A percentile compares a stretch with the other conserved stretches of the same genome.
Evolutionary conservation across 139 green algal species (phyloP).

Genomic region (Tetradesmus obliquus): DNA sequence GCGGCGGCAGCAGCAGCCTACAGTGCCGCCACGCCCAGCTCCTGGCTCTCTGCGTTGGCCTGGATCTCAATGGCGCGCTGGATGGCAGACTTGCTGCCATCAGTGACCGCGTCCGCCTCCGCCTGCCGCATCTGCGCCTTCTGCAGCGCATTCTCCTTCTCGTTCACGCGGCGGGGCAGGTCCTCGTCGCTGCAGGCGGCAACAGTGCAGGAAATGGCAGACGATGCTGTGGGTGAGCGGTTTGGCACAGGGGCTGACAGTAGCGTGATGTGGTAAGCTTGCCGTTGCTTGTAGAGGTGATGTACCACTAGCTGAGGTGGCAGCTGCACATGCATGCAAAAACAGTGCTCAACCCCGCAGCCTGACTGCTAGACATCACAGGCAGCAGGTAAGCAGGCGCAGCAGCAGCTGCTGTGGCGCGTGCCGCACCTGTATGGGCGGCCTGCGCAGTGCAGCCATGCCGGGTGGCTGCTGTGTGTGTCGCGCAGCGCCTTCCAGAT

Average conservation of each 20-base stretch:
- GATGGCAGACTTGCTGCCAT: constrained; percentile 44
- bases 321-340: no score
- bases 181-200: constrained; percentile 28
- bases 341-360: no score
- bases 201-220: no score
- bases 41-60: constrained; percentile 38
- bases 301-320: no score
- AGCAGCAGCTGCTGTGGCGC: neutral
- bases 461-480: constrained; percentile 42
- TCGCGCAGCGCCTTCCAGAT: constrained; percentile 65
- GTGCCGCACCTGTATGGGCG: constrained; percentile 24
- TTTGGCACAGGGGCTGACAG: no score
- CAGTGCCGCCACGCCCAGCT: constrained; percentile 48
- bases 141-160: constrained; percentile 22
- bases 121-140: neutral
- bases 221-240: no score
- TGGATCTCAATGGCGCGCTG: constrained; percentile 45
- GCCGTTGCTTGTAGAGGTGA: no score
- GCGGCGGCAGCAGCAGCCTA: neutral
- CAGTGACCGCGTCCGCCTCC: neutral
- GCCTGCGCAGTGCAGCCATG: constrained; percentile 39
- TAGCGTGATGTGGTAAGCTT: no score
- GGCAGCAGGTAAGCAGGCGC: neutral
- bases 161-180: constrained; percentile 43
- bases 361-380: neutral